phyloP scores from a whole-genome alignment of 768 basidiomycete species.

The Boletus coccyginus region DNA sequence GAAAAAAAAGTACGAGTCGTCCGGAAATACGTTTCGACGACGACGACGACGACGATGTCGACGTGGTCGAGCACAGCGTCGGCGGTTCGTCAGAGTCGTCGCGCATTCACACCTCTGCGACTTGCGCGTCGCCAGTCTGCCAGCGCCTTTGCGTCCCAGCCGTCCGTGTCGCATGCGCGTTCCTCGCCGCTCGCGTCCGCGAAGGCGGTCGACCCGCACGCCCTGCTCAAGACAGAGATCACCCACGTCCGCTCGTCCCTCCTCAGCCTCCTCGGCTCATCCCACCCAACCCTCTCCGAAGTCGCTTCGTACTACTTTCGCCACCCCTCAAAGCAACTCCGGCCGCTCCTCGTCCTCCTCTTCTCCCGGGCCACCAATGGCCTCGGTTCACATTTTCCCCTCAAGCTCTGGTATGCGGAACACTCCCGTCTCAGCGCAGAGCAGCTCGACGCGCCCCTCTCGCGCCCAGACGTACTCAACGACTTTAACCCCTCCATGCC shows the following conservation, averaged over 20 bases:
- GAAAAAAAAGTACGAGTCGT: conserved; percentile 14
- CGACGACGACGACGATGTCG: no score
- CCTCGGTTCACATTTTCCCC: conserved; percentile 61
- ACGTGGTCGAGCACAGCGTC: no score
- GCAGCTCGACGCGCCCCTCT: conserved; percentile 78
- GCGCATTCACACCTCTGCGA: no score
- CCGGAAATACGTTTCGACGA: no score
- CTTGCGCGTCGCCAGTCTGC: conserved; percentile 32
- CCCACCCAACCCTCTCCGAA: conserved; percentile 83
- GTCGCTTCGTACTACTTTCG: conserved; percentile 93
- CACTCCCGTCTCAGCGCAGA: conserved; percentile 50
- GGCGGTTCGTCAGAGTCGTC: no score
- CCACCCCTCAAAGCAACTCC: conserved; percentile 85
- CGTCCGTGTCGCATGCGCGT: conserved; percentile 3
- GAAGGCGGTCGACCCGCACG: conserved; percentile 55
- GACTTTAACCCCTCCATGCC: conserved; percentile 91
- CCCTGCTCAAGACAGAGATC: conserved; percentile 72
- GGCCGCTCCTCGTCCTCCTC: conserved; percentile 86
- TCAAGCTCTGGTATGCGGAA: conserved; percentile 62
- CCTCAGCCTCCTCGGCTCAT: conserved; percentile 77
- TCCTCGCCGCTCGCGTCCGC: conserved; percentile 18
- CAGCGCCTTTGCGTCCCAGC: conserved; percentile 38
- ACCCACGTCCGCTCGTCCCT: conserved; percentile 67
- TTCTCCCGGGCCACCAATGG: conserved; percentile 94
- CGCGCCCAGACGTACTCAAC: conserved; percentile 76